Evolutionary conservation across 2,329 filamentous ascomycete species (phyloP).

Genomic region (Colletotrichum phormii): DNA sequence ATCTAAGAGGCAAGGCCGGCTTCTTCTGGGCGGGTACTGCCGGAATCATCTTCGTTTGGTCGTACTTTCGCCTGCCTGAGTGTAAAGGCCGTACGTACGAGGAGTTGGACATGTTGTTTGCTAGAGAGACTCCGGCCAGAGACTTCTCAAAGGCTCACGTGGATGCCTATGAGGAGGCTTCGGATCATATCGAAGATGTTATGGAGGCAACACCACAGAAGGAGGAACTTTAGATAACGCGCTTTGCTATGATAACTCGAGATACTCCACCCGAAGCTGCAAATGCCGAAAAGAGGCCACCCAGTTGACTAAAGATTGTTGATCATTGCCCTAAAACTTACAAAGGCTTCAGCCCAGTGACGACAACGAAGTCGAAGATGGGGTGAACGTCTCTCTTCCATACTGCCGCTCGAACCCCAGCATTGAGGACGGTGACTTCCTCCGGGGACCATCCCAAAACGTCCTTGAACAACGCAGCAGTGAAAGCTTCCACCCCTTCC

Average conservation of each 20-base stretch:
- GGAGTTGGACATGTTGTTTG: conserved; percentile 66
- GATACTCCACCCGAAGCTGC: neutral
- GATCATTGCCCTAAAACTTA: neutral
- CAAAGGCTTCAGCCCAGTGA: conserved; percentile 44
- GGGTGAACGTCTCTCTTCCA: conserved; percentile 44
- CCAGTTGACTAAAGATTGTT: neutral
- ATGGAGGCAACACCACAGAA: conserved; percentile 7
- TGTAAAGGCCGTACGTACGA: conserved; percentile 62
- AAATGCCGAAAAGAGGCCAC: neutral
- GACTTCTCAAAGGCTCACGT: conserved; percentile 51
- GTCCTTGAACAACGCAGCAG: conserved; percentile 43
- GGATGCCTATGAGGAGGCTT: conserved; percentile 37
- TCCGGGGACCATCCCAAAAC: conserved; percentile 42
- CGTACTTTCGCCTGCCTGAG: conserved; percentile 64
- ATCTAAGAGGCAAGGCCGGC: conserved; percentile 53
- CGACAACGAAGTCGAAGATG: conserved; percentile 45
- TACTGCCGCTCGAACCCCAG: conserved; percentile 42
- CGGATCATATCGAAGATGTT: conserved; percentile 7
- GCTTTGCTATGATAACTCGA: neutral
- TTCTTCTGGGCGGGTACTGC: conserved; percentile 58
- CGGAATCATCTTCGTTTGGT: conserved; percentile 58
- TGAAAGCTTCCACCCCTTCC: conserved; percentile 39
- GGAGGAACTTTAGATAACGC: neutral
- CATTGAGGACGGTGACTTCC: conserved; percentile 42
- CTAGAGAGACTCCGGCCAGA: conserved; percentile 51